Conservation (phyloP, 306 rosid genomes). For the Vigna hirtella region DNA sequence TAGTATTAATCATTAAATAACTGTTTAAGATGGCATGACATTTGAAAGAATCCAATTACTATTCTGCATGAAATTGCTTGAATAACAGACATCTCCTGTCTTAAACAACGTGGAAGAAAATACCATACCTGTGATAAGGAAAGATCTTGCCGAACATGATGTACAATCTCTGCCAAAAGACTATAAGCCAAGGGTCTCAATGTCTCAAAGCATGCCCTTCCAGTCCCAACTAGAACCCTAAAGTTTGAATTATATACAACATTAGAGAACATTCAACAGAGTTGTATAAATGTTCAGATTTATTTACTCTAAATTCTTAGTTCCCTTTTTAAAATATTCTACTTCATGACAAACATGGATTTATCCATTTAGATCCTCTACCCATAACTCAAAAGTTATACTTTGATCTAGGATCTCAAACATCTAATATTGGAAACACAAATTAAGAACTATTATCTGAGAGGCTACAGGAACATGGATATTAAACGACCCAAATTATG, state of each 20-base stretch:
- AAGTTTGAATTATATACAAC: conserved; percentile 31
- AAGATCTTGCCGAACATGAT: conserved; percentile 95
- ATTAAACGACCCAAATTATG: neutral
- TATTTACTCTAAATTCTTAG: neutral
- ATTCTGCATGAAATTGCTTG: conserved; percentile 10
- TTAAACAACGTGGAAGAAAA: conserved; percentile 23
- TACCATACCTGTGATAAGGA: conserved; percentile 81
- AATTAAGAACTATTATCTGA: conserved; percentile 27
- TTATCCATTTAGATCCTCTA: neutral
- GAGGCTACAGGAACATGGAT: conserved; percentile 11
- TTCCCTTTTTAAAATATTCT: conserved; percentile 16
- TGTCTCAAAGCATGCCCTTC: conserved; percentile 98
- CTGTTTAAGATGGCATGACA: neutral
- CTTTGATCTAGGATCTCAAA: conserved; percentile 16
- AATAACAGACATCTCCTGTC: conserved; percentile 32
- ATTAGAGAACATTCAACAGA: conserved; percentile 41
- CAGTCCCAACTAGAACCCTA: conserved; percentile 97
- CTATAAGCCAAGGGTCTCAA: conserved; percentile 97
- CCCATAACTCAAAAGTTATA: conserved; percentile 21
- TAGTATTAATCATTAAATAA: conserved; percentile 5
- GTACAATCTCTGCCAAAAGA: conserved; percentile 97
- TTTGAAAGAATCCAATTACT: neutral
- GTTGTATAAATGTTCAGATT: conserved; percentile 20
- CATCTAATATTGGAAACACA: conserved; percentile 10
- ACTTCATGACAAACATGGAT: conserved; percentile 37